Evolutionary conservation across 345 rosid genomes (phyloP).

Genomic region (Cardamine occulta): DNA sequence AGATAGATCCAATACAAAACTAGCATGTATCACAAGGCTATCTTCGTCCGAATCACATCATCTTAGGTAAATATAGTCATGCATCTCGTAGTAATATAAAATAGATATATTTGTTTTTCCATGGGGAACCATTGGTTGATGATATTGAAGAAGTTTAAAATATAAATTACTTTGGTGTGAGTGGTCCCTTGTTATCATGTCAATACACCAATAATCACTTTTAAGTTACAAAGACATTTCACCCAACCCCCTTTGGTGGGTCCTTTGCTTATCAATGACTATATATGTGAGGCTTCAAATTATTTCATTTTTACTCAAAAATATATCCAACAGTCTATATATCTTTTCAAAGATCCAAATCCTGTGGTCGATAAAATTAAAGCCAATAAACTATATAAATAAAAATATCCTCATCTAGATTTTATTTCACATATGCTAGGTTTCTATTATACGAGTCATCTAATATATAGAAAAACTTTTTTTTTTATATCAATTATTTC

Average conservation of each 20-base stretch:
- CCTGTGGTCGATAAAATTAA: slow-evolving; percentile 23
- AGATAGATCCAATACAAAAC: not conserved
- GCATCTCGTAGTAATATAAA: not conserved
- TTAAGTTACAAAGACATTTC: slow-evolving; percentile 44
- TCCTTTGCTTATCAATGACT: slow-evolving; percentile 38
- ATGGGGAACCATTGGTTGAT: slow-evolving; percentile 39
- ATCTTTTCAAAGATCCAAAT: slow-evolving; percentile 24
- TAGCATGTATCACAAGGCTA: not conserved
- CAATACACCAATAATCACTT: slow-evolving; percentile 36
- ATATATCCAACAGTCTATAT: slow-evolving; percentile 18
- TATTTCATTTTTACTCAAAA: slow-evolving; percentile 4
- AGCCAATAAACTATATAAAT: not conserved
- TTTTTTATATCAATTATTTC: not conserved
- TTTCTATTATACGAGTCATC: not conserved
- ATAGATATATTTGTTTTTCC: slow-evolving; percentile 26
- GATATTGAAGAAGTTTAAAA: not conserved
- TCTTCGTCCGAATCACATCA: not conserved
- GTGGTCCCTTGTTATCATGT: slow-evolving; percentile 39
- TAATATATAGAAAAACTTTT: not conserved
- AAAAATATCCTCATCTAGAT: not conserved
- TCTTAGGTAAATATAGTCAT: not conserved
- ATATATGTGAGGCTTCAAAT: slow-evolving; percentile 27
- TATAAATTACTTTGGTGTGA: slow-evolving; percentile 11
- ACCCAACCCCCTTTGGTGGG: slow-evolving; percentile 33
- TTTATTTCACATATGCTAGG: not conserved